phyloP scores from a whole-genome alignment of 257 asterid genomes.

The Forsythia suspensa region DNA sequence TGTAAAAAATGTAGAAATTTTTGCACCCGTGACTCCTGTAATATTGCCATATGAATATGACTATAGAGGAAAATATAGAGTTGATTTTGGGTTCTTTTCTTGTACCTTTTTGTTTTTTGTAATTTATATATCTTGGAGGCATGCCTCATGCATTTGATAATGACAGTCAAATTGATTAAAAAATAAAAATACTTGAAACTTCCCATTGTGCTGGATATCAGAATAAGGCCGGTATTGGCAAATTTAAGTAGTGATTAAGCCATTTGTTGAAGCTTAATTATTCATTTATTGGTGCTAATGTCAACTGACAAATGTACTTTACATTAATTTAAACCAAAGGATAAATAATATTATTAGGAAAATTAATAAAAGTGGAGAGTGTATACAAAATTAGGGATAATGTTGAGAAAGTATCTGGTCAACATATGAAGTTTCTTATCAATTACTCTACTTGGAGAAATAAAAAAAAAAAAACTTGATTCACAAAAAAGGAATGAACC shows the following conservation, averaged over 20 bases:
- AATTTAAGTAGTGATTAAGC: conserved; percentile 8
- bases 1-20: conserved; percentile 15
- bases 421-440: conserved; percentile 16
- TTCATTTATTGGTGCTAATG: too few species aligned
- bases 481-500: conserved; percentile 4
- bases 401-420: conserved; percentile 22
- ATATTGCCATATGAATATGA: conserved; percentile 6
- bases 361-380: too few species aligned
- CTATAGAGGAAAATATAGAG: conserved; percentile 12
- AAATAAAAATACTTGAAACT: conserved; percentile 17
- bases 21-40: conserved; percentile 7
- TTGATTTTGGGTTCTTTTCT: conserved; percentile 11
- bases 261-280: background rate
- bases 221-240: background rate
- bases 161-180: conserved; percentile 22
- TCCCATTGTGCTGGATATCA: conserved; percentile 31
- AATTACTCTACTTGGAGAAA: background rate
- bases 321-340: too few species aligned
- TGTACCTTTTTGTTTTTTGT: conserved; percentile 15
- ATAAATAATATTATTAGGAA: too few species aligned
- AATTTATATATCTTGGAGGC: background rate
- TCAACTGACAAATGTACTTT: too few species aligned
- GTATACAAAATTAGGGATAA: background rate
- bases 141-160: conserved; percentile 25
- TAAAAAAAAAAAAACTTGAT: background rate